Evolutionary conservation across 1,139 yeast genomes (phyloP).

Genomic region (Magnusiomyces sp.): DNA sequence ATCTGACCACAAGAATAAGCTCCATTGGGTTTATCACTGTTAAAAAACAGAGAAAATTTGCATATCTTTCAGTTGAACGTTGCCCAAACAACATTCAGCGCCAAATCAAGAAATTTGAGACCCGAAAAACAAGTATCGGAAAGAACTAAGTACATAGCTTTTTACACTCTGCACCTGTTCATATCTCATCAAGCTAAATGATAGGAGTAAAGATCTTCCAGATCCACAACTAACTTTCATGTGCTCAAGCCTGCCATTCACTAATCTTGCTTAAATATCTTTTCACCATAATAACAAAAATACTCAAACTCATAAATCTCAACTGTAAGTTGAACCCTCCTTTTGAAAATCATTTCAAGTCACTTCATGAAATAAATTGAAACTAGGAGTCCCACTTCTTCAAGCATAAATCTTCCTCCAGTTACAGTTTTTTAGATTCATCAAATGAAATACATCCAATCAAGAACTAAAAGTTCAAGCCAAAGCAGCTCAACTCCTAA

Average conservation of each 20-base stretch:
- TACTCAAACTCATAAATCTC: background rate
- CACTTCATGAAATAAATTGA: too few relatives aligned
- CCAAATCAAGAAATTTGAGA: constrained; percentile 1
- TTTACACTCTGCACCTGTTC: too few relatives aligned
- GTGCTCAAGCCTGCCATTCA: background rate
- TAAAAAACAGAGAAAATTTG: constrained; percentile 1
- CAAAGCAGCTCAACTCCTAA: background rate
- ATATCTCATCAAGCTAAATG: constrained; percentile 3
- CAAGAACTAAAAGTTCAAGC: background rate
- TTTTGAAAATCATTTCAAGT: too few relatives aligned
- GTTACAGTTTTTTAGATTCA: too few relatives aligned
- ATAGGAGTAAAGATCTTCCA: background rate
- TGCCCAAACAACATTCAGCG: constrained; percentile 3
- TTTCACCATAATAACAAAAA: background rate
- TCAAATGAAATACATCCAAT: background rate
- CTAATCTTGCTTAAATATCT: background rate
- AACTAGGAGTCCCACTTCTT: too few relatives aligned
- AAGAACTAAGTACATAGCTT: background rate
- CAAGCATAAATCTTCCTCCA: too few relatives aligned
- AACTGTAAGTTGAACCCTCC: background rate
- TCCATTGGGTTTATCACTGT: constrained; percentile 7
- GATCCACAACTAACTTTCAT: background rate
- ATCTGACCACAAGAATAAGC: constrained; percentile 8
- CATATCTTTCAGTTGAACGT: constrained; percentile 2
- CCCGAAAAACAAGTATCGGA: constrained; percentile 8